Percentiles rank a stretch among this genome's conserved stretches.
phyloP scores from a whole-genome alignment of 169 alveolate genomes.

The Babesia bovis region DNA sequence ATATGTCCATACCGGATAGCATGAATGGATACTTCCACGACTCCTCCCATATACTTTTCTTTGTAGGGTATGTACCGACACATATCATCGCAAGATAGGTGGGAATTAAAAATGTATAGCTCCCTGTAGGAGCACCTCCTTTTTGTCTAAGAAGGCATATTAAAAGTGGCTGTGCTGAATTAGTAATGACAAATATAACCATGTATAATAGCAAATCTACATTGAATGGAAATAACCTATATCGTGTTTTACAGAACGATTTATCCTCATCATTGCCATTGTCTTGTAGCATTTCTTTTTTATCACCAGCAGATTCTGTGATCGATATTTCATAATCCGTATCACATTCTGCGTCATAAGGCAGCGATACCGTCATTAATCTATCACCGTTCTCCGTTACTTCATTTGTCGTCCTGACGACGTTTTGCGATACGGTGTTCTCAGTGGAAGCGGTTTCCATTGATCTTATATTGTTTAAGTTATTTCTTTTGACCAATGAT shows the following conservation, averaged over 20 bases:
- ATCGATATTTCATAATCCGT: slow-evolving; percentile 26
- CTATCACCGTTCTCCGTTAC: background rate
- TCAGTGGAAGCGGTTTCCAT: slow-evolving; percentile 33
- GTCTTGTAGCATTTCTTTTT: background rate
- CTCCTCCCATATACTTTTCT: slow-evolving; percentile 61
- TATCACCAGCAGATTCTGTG: background rate
- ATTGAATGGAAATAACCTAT: background rate
- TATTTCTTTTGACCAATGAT: slow-evolving; percentile 7
- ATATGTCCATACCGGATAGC: slow-evolving; percentile 50
- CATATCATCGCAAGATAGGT: slow-evolving; percentile 67
- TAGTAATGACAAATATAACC: slow-evolving; percentile 57
- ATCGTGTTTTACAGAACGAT: background rate
- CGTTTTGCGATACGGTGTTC: slow-evolving; percentile 7
- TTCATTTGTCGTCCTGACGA: background rate
- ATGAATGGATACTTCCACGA: slow-evolving; percentile 56
- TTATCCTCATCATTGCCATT: slow-evolving; percentile 6
- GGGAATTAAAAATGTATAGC: slow-evolving; percentile 64
- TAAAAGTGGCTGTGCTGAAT: slow-evolving; percentile 68
- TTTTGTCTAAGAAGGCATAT: slow-evolving; percentile 42
- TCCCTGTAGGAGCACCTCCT: slow-evolving; percentile 68
- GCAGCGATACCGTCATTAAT: slow-evolving; percentile 34
- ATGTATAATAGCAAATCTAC: slow-evolving; percentile 21
- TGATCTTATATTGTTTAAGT: background rate
- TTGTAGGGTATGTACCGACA: slow-evolving; percentile 66
- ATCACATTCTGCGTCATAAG: slow-evolving; percentile 32